Base-by-base conservation (phyloP, 768 basidiomycete species). In the Favolaschia claudopus region DNA sequence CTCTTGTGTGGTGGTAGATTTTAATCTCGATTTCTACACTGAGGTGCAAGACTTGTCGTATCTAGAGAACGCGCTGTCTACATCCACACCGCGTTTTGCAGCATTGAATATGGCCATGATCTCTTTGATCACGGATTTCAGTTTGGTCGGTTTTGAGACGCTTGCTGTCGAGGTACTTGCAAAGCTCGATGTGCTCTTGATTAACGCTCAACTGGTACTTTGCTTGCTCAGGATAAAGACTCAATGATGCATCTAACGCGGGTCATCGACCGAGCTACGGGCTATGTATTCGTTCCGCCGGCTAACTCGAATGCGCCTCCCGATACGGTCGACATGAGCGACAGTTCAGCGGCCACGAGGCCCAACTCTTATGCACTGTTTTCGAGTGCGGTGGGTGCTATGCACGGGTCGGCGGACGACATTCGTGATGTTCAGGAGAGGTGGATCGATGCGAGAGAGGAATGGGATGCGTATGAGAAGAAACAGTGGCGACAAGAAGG, bases 11-110 rank as follows among this genome's bases (percentile, higher is more conserved):
- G 37, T 19, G 56, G 7, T 66, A 97, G 96, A 96, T 39, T 99
- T 99, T 80, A 97, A 96, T 69, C 88, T 99, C 27, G 93, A 95
- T 64, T 99, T 92, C 73, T 99, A 99, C 73, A 98, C 97, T 37
- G 95, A 99, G 75, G 97, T 97, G 0, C 95, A 97, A 74, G 96
- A 99, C 70, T 81, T 99, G 0, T 89, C 90, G 1, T 89, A 98
- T 72, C 85, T 99, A 20, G 86, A 93, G 63, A 89, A 89, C 61
- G 77, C 86, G 0, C 84, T 99, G 15, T 79, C 86, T 0, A 70
- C 85, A 1, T 83, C 90, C 0, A 75, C 83, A 2, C 86, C 89
- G 1, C 87, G 88, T 34, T 97, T 87, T 67, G 77, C 83, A 0
- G 87, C 88, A 8, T 76, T 99, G 40, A 99, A 98, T 71, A 87